Percentiles rank a stretch among this genome's conserved stretches.
phyloP scores from a whole-genome alignment of 148 eudicot genomes.

The Amaranthus palmeri region DNA sequence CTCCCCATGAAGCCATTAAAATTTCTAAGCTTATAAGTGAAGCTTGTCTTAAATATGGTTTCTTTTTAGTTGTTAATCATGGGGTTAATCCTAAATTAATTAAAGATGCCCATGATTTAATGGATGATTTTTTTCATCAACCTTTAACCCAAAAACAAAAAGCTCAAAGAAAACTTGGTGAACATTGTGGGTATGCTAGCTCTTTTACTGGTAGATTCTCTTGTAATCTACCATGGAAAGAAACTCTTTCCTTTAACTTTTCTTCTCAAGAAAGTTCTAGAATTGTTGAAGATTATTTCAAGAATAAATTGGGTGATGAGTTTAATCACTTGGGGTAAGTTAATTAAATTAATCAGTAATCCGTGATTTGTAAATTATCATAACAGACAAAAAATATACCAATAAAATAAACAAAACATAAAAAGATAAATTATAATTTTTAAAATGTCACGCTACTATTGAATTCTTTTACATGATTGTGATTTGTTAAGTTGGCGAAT shows the following conservation, averaged over 20 bases:
- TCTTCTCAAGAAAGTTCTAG: slow-evolving; percentile 24
- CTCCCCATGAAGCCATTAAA: slow-evolving; percentile 16
- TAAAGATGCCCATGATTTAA: slow-evolving; percentile 45
- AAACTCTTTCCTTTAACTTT: slow-evolving; percentile 61
- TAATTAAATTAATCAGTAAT: not conserved
- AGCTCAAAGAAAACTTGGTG: slow-evolving; percentile 62
- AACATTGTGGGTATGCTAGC: slow-evolving; percentile 80
- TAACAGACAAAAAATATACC: too few relatives aligned
- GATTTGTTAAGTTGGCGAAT: too few relatives aligned
- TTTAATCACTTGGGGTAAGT: slow-evolving; percentile 55
- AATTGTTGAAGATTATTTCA: slow-evolving; percentile 50
- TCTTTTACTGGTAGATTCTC: slow-evolving; percentile 66
- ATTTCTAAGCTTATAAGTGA: slow-evolving; percentile 36
- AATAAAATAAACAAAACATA: too few relatives aligned
- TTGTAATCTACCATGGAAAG: slow-evolving; percentile 73
- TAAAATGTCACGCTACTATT: too few relatives aligned
- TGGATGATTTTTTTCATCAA: slow-evolving; percentile 57
- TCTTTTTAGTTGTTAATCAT: slow-evolving; percentile 63
- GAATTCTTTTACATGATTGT: too few relatives aligned
- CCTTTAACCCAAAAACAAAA: slow-evolving; percentile 49
- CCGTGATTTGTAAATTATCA: too few relatives aligned
- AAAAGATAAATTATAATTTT: too few relatives aligned
- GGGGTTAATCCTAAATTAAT: slow-evolving; percentile 43
- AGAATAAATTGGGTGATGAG: slow-evolving; percentile 42
- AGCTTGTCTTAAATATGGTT: slow-evolving; percentile 63